Conservation (phyloP, 805 yeast species). For the Cyberlindnera maclurae region DNA sequence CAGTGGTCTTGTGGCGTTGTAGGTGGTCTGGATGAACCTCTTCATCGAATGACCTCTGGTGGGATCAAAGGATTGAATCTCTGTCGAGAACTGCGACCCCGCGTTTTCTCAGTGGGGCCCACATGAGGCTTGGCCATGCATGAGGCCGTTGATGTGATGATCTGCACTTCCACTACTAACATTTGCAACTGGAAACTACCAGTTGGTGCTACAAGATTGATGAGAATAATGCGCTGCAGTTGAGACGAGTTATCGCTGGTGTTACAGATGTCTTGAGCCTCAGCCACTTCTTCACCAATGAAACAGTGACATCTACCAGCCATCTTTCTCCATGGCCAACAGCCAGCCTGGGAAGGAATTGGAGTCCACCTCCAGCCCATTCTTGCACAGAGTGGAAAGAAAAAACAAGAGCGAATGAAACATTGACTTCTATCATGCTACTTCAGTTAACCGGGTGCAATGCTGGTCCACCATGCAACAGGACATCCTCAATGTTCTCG, state of each 20-base stretch:
- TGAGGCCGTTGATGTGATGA: no score
- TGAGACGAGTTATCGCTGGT: slow-evolving; percentile 68
- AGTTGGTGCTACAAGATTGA: slow-evolving; percentile 17
- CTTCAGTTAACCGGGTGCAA: slow-evolving; percentile 10
- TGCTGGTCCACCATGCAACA: slow-evolving; percentile 13
- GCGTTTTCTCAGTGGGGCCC: neutral
- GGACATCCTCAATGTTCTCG: slow-evolving; percentile 33
- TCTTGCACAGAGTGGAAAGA: slow-evolving; percentile 16
- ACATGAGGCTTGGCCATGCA: no score
- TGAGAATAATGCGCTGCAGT: slow-evolving; percentile 27
- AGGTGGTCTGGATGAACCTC: neutral
- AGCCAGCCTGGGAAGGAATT: slow-evolving; percentile 38
- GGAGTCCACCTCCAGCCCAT: slow-evolving; percentile 27
- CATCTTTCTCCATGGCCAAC: slow-evolving; percentile 59
- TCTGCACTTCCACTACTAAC: no score
- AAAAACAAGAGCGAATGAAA: slow-evolving; percentile 13
- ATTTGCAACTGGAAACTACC: neutral
- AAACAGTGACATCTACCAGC: slow-evolving; percentile 76
- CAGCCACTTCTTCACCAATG: slow-evolving; percentile 70
- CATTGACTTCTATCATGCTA: no score
- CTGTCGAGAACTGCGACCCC: no score
- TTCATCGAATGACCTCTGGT: neutral
- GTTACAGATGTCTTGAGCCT: slow-evolving; percentile 78
- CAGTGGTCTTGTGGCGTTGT: neutral
- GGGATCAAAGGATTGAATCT: no score